A percentile compares a stretch with the other conserved stretches of the same genome.
These are phyloP conservation scores for Yarrowia yakushimensis DNA, from an alignment of 805 yeast species.

Conservation along the genomic window DNA sequence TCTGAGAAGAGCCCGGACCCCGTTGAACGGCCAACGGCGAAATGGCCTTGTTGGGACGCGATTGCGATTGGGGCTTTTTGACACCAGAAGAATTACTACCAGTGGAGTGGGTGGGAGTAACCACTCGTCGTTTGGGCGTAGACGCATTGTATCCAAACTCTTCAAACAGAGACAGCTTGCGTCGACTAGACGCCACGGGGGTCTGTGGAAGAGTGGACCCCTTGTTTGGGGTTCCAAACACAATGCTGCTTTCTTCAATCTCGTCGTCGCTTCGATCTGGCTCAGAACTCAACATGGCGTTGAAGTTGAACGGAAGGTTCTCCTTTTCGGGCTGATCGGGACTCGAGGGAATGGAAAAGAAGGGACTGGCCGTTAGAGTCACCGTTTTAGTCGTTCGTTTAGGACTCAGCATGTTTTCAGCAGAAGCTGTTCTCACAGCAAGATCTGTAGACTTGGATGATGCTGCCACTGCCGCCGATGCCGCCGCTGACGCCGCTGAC, in stretches of 20 bases:
- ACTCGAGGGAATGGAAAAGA: conserved; percentile 1
- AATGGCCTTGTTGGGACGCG: background rate
- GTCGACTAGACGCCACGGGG: background rate
- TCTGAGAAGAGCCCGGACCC: background rate
- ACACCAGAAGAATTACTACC: too few species aligned
- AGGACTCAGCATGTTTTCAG: background rate
- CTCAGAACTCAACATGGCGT: conserved; percentile 12
- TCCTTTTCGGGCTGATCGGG: conserved; percentile 14
- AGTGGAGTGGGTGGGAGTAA: background rate
- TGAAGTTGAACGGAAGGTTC: background rate
- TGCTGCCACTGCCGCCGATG: too few species aligned
- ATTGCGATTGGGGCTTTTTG: background rate
- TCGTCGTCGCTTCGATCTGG: conserved; percentile 15
- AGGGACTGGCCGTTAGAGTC: background rate
- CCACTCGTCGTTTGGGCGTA: conserved; percentile 4
- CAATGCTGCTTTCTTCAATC: conserved; percentile 8
- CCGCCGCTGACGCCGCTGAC: too few species aligned
- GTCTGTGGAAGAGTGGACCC: background rate
- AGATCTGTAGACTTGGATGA: background rate
- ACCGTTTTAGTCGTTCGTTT: background rate
- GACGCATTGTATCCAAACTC: conserved; percentile 12
- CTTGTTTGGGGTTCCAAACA: background rate
- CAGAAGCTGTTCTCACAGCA: background rate
- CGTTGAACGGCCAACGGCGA: background rate
- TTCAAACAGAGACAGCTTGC: background rate